phyloP scores from a whole-genome alignment of 306 rosid genomes.

The Begonia loranthoides region DNA sequence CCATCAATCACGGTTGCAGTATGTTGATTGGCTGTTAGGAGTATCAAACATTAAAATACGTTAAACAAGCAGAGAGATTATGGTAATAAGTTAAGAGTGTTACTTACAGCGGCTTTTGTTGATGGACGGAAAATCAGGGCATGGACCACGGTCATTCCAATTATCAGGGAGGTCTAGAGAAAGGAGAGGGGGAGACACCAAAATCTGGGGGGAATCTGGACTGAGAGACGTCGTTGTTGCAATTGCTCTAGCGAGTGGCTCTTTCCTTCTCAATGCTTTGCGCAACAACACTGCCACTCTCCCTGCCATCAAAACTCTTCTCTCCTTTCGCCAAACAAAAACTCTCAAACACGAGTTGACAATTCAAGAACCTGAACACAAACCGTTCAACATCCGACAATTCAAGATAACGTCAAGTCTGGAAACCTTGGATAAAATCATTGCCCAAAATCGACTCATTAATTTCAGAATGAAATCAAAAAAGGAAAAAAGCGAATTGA shows the following conservation, averaged over 20 bases:
- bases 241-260: slow-evolving; percentile 22
- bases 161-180: slow-evolving; percentile 63
- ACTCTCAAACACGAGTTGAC: background rate
- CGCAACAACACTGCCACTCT: slow-evolving; percentile 25
- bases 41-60: background rate
- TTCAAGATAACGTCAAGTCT: too few species aligned
- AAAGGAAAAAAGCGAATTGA: too few species aligned
- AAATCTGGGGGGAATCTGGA: slow-evolving; percentile 24
- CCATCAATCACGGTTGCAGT: slow-evolving; percentile 53
- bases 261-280: slow-evolving; percentile 19
- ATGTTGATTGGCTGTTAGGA: slow-evolving; percentile 31
- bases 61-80: slow-evolving; percentile 3
- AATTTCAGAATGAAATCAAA: too few species aligned
- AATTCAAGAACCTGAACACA: background rate
- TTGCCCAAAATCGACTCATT: too few species aligned
- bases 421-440: too few species aligned
- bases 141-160: slow-evolving; percentile 36
- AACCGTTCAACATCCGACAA: too few species aligned
- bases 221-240: slow-evolving; percentile 16
- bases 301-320: slow-evolving; percentile 15
- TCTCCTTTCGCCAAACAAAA: background rate
- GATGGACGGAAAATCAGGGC: slow-evolving; percentile 15
- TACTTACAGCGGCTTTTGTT: slow-evolving; percentile 28
- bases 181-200: slow-evolving; percentile 60
- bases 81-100: too few species aligned